Conservation (phyloP, 1,139 yeast genomes). For the Saccharomyces hybrid region DNA sequence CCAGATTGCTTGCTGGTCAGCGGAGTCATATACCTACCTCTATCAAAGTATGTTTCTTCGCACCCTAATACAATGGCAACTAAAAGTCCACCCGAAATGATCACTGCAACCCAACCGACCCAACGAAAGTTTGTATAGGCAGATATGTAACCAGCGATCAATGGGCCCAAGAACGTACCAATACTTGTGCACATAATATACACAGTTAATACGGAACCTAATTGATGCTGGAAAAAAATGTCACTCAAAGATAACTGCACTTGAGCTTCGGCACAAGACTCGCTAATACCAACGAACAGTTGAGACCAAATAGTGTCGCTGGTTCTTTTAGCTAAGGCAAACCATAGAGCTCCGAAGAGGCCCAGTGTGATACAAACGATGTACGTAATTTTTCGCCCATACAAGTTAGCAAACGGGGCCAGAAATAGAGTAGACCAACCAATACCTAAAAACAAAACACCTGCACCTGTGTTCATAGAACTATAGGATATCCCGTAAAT, state of each 20-base stretch:
- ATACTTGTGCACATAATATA: constrained; percentile 74
- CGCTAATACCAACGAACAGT: constrained; percentile 75
- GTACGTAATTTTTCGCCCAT: constrained; percentile 68
- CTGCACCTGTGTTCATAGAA: constrained; percentile 80
- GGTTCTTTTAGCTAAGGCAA: constrained; percentile 50
- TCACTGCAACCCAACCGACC: constrained; percentile 81
- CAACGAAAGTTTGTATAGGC: constrained; percentile 59
- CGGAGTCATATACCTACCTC: constrained; percentile 39
- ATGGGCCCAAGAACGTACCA: constrained; percentile 76
- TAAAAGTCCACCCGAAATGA: constrained; percentile 55
- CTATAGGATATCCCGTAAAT: constrained; percentile 60
- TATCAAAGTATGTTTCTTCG: constrained; percentile 74
- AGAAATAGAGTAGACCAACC: constrained; percentile 63
- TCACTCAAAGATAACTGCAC: constrained; percentile 75
- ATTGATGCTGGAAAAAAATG: constrained; percentile 71
- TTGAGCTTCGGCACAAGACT: constrained; percentile 82
- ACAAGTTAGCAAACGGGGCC: constrained; percentile 72
- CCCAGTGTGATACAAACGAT: constrained; percentile 58
- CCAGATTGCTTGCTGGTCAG: constrained; percentile 9
- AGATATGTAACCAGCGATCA: constrained; percentile 67
- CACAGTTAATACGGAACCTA: constrained; percentile 68
- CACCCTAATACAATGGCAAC: constrained; percentile 50
- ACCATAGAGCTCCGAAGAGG: constrained; percentile 66
- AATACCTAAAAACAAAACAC: constrained; percentile 67
- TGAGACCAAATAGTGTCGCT: constrained; percentile 77